A percentile compares a stretch with the other conserved stretches of the same genome.
These are phyloP conservation scores for Cladorrhinum samala DNA, from an alignment of 495 filamentous ascomycete species.

Conservation along the genomic window DNA sequence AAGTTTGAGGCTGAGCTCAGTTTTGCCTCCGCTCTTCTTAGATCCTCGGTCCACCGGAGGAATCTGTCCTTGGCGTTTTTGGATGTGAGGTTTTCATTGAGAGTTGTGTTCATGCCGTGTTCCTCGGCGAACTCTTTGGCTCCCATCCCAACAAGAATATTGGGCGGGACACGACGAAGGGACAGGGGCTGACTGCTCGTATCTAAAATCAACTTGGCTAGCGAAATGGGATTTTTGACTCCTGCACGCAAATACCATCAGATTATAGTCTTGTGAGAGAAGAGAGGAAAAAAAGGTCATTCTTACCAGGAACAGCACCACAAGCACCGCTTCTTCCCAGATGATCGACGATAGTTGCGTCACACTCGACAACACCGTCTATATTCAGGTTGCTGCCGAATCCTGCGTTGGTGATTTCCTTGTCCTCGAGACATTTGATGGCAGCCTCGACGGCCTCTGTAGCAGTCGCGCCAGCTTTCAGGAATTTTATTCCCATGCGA, in stretches of 20 bases:
- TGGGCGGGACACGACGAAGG: constrained; percentile 82
- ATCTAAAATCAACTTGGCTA: constrained; percentile 79
- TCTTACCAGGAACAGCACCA: constrained; percentile 81
- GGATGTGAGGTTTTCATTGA: constrained; percentile 68
- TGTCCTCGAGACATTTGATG: constrained; percentile 78
- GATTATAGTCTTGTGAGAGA: background rate
- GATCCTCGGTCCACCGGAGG: constrained; percentile 67
- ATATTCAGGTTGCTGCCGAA: constrained; percentile 93
- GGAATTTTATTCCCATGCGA: constrained; percentile 67
- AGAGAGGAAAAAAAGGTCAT: background rate
- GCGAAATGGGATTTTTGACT: constrained; percentile 83
- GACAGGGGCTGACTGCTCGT: constrained; percentile 64
- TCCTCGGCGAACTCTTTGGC: constrained; percentile 79
- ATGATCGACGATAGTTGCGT: constrained; percentile 89
- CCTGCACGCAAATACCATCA: constrained; percentile 43
- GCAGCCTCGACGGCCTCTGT: constrained; percentile 91
- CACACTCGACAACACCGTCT: constrained; percentile 86
- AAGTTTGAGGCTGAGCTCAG: background rate
- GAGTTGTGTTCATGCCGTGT: constrained; percentile 61
- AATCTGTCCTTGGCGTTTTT: constrained; percentile 67
- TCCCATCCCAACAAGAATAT: constrained; percentile 78
- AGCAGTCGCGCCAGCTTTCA: constrained; percentile 70
- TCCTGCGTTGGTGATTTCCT: constrained; percentile 92
- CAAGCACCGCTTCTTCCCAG: constrained; percentile 85
- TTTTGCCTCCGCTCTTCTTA: constrained; percentile 49